Evolutionary conservation across 83 land plant genomes (phyloP).

Genomic region (Larix sibirica): DNA sequence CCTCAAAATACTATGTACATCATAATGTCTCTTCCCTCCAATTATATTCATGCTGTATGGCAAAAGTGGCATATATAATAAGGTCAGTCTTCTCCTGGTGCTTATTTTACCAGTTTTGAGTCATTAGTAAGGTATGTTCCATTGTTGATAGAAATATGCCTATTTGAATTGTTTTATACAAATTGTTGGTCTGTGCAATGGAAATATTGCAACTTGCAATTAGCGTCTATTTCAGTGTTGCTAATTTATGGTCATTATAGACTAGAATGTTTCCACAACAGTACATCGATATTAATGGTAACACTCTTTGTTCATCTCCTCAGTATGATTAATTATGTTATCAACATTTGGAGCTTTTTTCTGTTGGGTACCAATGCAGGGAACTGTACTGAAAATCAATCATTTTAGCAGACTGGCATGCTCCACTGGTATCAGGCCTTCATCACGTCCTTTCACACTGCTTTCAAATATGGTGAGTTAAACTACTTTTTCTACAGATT

Average conservation of each 20-base stretch:
- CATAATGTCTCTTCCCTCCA: not conserved
- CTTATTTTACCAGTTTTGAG: not conserved
- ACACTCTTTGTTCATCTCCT: not conserved
- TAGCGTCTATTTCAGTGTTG: not conserved
- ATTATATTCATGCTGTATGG: not conserved
- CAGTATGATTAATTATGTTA: not conserved
- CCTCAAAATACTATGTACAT: not conserved
- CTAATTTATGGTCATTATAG: too few species aligned
- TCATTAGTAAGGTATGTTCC: constrained; percentile 3
- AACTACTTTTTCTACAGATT: not conserved
- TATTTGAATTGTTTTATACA: not conserved
- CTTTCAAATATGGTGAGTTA: not conserved
- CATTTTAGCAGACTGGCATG: not conserved
- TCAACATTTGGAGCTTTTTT: not conserved
- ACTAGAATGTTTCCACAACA: too few species aligned
- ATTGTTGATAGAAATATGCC: not conserved
- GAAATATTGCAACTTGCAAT: constrained; percentile 6
- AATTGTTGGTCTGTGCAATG: not conserved
- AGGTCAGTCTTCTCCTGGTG: not conserved
- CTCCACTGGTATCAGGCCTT: not conserved
- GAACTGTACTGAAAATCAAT: not conserved
- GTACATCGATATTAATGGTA: not conserved
- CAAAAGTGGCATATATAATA: not conserved
- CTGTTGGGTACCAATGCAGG: constrained; percentile 6
- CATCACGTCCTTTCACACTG: not conserved